These are phyloP conservation scores for Xylaria curta DNA, from an alignment of 495 filamentous ascomycete genomes.

Conservation along the genomic window DNA sequence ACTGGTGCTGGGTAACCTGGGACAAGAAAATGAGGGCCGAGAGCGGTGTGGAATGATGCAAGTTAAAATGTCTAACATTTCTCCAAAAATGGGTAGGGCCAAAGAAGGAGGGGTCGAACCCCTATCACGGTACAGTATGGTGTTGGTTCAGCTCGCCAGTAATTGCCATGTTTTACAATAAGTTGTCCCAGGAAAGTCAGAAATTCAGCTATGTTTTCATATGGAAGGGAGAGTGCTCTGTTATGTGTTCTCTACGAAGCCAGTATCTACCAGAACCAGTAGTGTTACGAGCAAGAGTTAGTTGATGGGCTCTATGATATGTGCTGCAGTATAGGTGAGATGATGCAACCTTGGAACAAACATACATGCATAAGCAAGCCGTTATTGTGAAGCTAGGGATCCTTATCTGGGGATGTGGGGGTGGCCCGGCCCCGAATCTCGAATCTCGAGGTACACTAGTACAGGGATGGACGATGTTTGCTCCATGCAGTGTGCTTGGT, in stretches of 20 bases:
- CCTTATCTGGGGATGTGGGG: slow-evolving; percentile 22
- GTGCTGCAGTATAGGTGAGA: neutral
- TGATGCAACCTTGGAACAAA: slow-evolving; percentile 6
- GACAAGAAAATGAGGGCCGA: neutral
- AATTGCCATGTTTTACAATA: neutral
- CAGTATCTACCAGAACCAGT: neutral
- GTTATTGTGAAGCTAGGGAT: neutral
- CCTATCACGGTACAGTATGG: too few relatives aligned
- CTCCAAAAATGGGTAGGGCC: neutral
- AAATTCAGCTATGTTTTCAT: neutral
- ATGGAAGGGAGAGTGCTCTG: neutral
- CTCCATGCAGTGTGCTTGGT: slow-evolving; percentile 12
- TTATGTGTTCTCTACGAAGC: neutral
- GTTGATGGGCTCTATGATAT: too few relatives aligned
- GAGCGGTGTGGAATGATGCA: slow-evolving; percentile 12
- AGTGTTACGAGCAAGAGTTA: neutral
- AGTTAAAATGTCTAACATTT: neutral
- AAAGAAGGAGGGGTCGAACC: neutral
- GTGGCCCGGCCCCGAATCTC: neutral
- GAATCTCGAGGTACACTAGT: neutral
- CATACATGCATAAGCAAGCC: neutral
- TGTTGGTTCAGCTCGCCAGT: slow-evolving; percentile 3
- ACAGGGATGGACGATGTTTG: slow-evolving; percentile 16
- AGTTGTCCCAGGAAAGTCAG: neutral
- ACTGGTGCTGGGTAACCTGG: neutral